Evolutionary conservation across 176 grass and related monocot species (phyloP).

Genomic region (Carex pumila): DNA sequence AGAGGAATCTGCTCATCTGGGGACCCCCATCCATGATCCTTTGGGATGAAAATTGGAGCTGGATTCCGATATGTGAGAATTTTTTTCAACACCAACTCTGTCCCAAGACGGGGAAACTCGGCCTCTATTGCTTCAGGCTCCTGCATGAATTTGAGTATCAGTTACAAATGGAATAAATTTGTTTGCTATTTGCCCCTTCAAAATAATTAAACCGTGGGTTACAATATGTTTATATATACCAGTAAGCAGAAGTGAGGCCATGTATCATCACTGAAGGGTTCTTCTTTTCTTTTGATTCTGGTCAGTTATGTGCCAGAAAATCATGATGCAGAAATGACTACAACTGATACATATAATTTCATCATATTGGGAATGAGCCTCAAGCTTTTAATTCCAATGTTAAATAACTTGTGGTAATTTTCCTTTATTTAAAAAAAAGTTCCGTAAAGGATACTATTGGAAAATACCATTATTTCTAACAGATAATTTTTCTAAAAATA

Average conservation of each 20-base stretch:
- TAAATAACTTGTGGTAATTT: not conserved
- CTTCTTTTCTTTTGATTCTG: not conserved
- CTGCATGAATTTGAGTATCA: not conserved
- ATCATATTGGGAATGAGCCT: not conserved
- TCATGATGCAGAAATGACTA: not conserved
- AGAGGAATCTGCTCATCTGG: slow-evolving; percentile 30
- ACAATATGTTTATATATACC: too few species aligned
- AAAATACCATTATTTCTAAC: too few species aligned
- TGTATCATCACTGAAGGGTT: not conserved
- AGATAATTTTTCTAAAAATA: not conserved
- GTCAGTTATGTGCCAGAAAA: not conserved
- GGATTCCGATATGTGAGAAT: too few species aligned
- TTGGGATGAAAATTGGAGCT: too few species aligned
- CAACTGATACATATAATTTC: not conserved
- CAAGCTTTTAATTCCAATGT: not conserved
- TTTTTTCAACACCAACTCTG: not conserved
- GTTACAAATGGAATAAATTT: not conserved
- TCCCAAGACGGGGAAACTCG: too few species aligned
- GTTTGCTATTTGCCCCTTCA: too few species aligned
- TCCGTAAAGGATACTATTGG: too few species aligned
- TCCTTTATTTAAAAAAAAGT: not conserved
- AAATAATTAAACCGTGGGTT: too few species aligned
- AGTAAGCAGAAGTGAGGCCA: too few species aligned
- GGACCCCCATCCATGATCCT: too few species aligned
- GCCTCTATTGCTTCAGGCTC: too few species aligned